These are phyloP conservation scores for Tolypocladium endophyticum DNA, from an alignment of 2,329 filamentous ascomycete genomes.

Conservation along the genomic window DNA sequence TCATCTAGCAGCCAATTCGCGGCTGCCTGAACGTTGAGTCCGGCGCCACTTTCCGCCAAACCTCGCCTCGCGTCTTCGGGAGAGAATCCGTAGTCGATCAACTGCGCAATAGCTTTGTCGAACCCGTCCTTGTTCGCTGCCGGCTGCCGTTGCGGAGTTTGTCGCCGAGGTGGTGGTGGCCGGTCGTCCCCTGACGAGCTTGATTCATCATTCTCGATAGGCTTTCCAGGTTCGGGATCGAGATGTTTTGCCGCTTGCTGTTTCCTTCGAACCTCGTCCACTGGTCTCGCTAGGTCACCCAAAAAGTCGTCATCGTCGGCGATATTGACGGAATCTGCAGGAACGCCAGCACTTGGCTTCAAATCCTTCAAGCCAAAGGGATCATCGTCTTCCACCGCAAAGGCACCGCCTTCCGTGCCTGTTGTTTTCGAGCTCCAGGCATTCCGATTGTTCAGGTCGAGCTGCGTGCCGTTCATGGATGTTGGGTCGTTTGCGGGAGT, in stretches of 20 bases:
- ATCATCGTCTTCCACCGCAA: constrained; percentile 67
- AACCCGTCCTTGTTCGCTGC: constrained; percentile 31
- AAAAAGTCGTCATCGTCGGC: constrained; percentile 56
- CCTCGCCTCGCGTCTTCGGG: constrained; percentile 73
- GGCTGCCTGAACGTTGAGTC: constrained; percentile 72
- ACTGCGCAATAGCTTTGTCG: constrained; percentile 73
- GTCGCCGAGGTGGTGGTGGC: constrained; percentile 9
- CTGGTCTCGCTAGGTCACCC: constrained; percentile 53
- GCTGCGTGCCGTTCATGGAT: constrained; percentile 29
- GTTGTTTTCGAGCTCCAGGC: constrained; percentile 33
- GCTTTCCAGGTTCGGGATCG: constrained; percentile 36
- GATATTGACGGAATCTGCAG: constrained; percentile 12
- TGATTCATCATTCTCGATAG: constrained; percentile 39
- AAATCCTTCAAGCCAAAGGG: constrained; percentile 72
- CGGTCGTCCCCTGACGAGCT: constrained; percentile 33
- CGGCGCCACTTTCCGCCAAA: constrained; percentile 67
- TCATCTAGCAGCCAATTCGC: constrained; percentile 86
- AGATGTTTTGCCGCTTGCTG: constrained; percentile 23
- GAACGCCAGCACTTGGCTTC: constrained; percentile 26
- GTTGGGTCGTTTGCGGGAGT: constrained; percentile 34
- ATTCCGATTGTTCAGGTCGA: constrained; percentile 43
- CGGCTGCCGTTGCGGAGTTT: constrained; percentile 11
- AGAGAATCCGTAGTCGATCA: constrained; percentile 92
- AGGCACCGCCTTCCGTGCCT: constrained; percentile 18
- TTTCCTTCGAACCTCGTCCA: constrained; percentile 50